phyloP scores from a whole-genome alignment of 305 asterid genomes.

The Fraxinus velutina region DNA sequence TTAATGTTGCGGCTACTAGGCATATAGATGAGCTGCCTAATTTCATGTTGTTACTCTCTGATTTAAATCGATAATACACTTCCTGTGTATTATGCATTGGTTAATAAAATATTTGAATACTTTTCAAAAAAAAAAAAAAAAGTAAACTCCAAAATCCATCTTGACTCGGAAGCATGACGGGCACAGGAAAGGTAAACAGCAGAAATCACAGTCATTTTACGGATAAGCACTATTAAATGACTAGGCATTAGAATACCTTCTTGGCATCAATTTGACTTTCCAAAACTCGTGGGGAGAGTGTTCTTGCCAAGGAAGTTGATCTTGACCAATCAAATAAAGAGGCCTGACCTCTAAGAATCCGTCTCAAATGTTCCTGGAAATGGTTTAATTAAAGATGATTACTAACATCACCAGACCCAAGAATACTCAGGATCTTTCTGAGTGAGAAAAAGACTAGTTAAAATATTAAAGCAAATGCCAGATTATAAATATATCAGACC shows the following conservation, averaged over 20 bases:
- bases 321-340: constrained; percentile 97
- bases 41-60: no score
- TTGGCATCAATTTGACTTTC: constrained; percentile 98
- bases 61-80: no score
- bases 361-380: constrained; percentile 89
- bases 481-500: constrained; percentile 7
- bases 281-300: constrained; percentile 93
- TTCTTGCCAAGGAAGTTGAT: constrained; percentile 85
- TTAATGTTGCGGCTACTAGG: no score
- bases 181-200: constrained; percentile 17
- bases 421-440: constrained; percentile 18
- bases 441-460: constrained; percentile 17
- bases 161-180: constrained; percentile 1
- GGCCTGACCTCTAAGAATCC: constrained; percentile 96
- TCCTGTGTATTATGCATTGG: no score
- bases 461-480: constrained; percentile 10
- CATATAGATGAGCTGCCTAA: no score
- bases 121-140: no score
- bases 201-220: background rate
- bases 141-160: background rate
- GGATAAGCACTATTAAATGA: constrained; percentile 7
- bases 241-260: constrained; percentile 57
- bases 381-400: constrained; percentile 19
- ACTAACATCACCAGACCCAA: constrained; percentile 18
- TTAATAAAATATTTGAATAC: no score